Base-by-base conservation (phyloP, 169 alveolate species). In the Eimeria sp. region DNA sequence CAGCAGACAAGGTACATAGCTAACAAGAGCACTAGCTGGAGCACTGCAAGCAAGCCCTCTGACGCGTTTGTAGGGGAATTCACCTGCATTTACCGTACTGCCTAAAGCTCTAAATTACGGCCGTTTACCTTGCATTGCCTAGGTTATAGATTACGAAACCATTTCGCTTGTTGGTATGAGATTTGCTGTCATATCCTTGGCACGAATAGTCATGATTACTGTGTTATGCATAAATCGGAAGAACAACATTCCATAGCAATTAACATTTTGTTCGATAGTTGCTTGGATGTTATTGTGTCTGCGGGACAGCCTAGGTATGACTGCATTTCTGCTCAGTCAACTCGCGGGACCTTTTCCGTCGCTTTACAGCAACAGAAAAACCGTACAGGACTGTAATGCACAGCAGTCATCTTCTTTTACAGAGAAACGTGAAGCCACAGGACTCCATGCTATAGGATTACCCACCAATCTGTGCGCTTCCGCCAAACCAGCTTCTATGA, bases 1-100 rank as follows among this genome's bases (percentile, higher is more conserved):
- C 45, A 51, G 91, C 91, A 58, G 73, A 51, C 54, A 40, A 47
- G 91, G 73, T 83, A 83, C 73, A 49, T 51, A 83, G 91, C 73
- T 34, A 83, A 63, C n/a, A 83, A 51, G 18, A 78, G 58, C 88
- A 78, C 88, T 47, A 78, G 65, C 11, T 22, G 67, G 49, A 78
- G 45, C 88, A 78, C 88, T 49, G 45, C 45, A 78, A 20, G 27
- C 47, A 45, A 78, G 25, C 16, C 9, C 67, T 10, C 40, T 10
- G 25, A 47, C 1, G 67, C 63, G 47, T 10, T 73, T 14, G 51
- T 20, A 34, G 54, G 13, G 82, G 14, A 40, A 40, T 18, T 40
- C 27, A 13, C 34, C 54, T 40, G 54, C 16, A n/a, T 40, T 30
- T 73, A 40, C 27, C 14, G 34, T 40, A 40, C 57, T 73, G 57